These are phyloP conservation scores for Pyronema omphalodes DNA, from an alignment of 495 filamentous ascomycete genomes.

Conservation along the genomic window DNA sequence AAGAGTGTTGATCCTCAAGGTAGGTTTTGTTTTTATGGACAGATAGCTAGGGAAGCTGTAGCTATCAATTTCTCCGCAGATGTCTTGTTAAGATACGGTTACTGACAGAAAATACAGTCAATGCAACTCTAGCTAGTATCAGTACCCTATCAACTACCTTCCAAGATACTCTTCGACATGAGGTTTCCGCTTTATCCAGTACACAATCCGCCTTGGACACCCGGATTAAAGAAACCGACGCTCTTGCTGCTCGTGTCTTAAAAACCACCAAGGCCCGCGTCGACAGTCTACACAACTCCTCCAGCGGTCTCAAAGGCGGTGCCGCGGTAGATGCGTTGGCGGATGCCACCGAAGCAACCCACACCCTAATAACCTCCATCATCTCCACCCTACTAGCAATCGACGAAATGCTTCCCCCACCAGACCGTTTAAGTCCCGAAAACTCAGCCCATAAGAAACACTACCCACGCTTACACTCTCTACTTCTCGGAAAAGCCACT, in stretches of 20 bases:
- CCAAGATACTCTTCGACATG: slow-evolving; percentile 12
- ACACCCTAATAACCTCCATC: slow-evolving; percentile 21
- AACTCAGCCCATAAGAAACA: slow-evolving; percentile 20
- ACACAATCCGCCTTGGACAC: slow-evolving; percentile 17
- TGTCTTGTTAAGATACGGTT: background rate
- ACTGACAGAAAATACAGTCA: slow-evolving; percentile 11
- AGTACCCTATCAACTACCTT: slow-evolving; percentile 15
- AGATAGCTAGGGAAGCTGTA: background rate
- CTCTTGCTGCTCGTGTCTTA: slow-evolving; percentile 15
- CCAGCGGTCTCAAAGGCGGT: slow-evolving; percentile 18
- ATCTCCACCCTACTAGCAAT: slow-evolving; percentile 23
- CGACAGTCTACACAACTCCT: slow-evolving; percentile 14
- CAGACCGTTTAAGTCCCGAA: slow-evolving; percentile 16
- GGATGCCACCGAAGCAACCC: slow-evolving; percentile 19
- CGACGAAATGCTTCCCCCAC: slow-evolving; percentile 23
- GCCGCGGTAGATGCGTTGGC: slow-evolving; percentile 15
- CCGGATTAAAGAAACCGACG: slow-evolving; percentile 17
- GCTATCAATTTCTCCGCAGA: background rate
- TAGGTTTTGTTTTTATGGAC: slow-evolving; percentile 1
- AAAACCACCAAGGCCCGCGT: slow-evolving; percentile 20
- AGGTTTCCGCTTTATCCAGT: slow-evolving; percentile 15
- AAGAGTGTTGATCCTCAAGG: slow-evolving; percentile 22
- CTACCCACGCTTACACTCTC: slow-evolving; percentile 19
- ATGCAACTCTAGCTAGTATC: slow-evolving; percentile 13
- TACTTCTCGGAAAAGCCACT: slow-evolving; percentile 19